Base-by-base conservation (phyloP, 352 stramenopile genomes). In the Pythium rhizo-oryzae region DNA sequence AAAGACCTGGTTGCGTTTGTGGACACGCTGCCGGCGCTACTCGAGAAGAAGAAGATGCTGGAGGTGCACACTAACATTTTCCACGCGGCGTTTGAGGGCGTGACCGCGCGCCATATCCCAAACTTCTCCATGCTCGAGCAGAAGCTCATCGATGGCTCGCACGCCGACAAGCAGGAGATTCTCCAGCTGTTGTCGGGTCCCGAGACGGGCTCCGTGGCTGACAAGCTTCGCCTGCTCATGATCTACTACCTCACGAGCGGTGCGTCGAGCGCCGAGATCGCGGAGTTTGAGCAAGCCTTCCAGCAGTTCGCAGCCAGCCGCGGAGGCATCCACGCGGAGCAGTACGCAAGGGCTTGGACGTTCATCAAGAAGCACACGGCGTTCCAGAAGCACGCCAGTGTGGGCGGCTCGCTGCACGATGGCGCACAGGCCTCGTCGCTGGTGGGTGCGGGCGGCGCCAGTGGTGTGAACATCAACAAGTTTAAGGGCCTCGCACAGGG, bases 21-120 rank as follows among this genome's bases (percentile, higher is more conserved):
- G 3, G 87, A 96, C 60, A 96, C 87, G 24, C 65, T 96, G 15
- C 87, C 87, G 8, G 81, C 78, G 50, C 80, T 96, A 15, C 77
- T 96, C 23, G 87, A 94, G 63, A 93, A 94, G 77, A 96, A 96
- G 71, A 95, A 94, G 62, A 91, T 92, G 84, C 75, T 96, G 28
- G 87, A 96, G 76, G 81, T 94, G 18, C 87, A 96, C 73, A 94
- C 87, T 8, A 96, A 96, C 67, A 93, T 96, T 53, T 96, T 94
- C 66, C 87, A 96, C 51, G 85, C 85, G 1, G 82, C 87, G 19
- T 94, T 96, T 55, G 85, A 96, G 53, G 65, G 76, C 19, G 86
- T 96, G 47, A 92, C 83, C 16, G 77, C 85, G 50, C 84, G 87
- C 44, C 87, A 96, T 51, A 87, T 96, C 28, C 87, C 86, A n/a